Conservation (phyloP, 257 asterid genomes). For the Oldenlandia corymbosa region DNA sequence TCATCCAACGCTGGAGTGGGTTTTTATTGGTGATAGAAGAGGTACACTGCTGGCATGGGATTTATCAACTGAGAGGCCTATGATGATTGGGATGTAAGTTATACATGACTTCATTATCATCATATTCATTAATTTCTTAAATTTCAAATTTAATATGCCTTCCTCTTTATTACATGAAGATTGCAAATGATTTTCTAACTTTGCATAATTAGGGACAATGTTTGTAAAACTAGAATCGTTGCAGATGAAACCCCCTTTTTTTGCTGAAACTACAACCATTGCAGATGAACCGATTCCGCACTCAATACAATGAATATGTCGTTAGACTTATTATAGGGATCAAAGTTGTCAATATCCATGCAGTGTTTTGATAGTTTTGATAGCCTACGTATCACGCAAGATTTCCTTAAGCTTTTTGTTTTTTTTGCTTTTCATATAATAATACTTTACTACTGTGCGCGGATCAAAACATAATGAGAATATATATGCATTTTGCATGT, state of each 20-base stretch:
- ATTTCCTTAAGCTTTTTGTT: neutral
- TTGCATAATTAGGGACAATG: neutral
- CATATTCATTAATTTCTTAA: neutral
- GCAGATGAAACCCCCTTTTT: too few species aligned
- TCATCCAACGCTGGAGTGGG: constrained; percentile 96
- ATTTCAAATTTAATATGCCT: neutral
- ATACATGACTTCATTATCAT: constrained; percentile 9
- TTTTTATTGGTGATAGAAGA: constrained; percentile 96
- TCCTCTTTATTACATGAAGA: neutral
- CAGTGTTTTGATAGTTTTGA: too few species aligned
- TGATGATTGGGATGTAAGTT: constrained; percentile 99
- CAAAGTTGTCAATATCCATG: neutral
- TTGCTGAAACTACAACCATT: too few species aligned
- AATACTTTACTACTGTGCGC: neutral
- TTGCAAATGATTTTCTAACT: neutral
- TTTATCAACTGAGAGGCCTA: constrained; percentile 96
- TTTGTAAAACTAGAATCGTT: neutral
- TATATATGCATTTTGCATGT: too few species aligned
- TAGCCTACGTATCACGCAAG: neutral
- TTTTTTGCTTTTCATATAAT: neutral
- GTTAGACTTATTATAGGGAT: neutral
- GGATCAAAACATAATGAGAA: too few species aligned
- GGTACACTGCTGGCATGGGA: constrained; percentile 99
- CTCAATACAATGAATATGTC: neutral
- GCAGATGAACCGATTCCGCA: too few species aligned